These are phyloP conservation scores for Colletotrichum liaoningense DNA, from an alignment of 2,329 filamentous ascomycete genomes.

Conservation along the genomic window DNA sequence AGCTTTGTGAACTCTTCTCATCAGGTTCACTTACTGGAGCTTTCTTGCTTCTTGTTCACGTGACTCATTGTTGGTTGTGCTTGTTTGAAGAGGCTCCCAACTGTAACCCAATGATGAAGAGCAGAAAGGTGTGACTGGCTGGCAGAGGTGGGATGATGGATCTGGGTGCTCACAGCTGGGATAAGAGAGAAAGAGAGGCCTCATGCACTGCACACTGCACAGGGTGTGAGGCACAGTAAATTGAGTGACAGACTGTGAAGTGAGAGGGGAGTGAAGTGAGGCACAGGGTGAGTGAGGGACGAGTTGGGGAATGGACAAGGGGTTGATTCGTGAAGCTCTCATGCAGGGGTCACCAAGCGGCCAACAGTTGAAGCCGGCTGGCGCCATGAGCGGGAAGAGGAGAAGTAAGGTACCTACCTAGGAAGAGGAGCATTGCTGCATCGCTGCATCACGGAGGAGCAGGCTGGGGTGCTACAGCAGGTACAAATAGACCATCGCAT, in stretches of 20 bases:
- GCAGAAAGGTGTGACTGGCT: background rate
- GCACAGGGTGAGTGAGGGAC: background rate
- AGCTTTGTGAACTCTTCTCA: background rate
- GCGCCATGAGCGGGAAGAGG: background rate
- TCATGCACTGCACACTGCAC: background rate
- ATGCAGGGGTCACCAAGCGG: conserved; percentile 9
- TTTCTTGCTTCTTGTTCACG: background rate
- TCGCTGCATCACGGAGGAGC: background rate
- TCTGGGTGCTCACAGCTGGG: background rate
- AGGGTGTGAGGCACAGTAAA: background rate
- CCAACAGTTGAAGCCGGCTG: conserved; percentile 17
- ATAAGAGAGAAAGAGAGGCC: background rate
- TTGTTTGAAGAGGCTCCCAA: background rate
- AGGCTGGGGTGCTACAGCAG: conserved; percentile 18
- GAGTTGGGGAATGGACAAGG: background rate
- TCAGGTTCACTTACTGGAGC: background rate
- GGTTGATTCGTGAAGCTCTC: background rate
- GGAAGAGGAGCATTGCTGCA: background rate
- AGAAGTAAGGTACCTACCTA: too few relatives aligned
- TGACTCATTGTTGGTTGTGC: background rate
- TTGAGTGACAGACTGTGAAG: background rate
- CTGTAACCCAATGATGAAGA: background rate
- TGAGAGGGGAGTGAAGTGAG: background rate
- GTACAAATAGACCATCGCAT: conserved; percentile 33
- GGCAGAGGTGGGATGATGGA: background rate